Evolutionary conservation across 202 grass and related monocot genomes (phyloP).

Genomic region (Hordeum pubiflorum): DNA sequence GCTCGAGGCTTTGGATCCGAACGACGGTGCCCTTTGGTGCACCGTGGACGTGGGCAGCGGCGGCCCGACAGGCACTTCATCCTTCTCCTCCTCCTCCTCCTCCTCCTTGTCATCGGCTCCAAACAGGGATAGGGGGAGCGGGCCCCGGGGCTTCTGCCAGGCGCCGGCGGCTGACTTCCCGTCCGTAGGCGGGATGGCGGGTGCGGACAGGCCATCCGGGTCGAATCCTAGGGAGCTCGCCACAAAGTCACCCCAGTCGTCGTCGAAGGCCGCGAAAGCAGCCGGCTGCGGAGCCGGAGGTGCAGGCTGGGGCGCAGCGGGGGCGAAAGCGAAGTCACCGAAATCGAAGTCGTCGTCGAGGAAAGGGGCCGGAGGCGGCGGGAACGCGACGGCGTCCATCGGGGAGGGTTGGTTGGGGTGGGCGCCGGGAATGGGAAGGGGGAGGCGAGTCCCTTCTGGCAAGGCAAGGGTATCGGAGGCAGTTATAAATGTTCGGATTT

Average conservation of each 20-base stretch:
- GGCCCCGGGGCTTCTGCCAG: conserved; percentile 49
- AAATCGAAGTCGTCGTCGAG: conserved; percentile 45
- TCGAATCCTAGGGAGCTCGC: conserved; percentile 30
- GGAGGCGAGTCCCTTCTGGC: background rate
- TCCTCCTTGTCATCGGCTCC: conserved; percentile 25
- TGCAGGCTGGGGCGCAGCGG: background rate
- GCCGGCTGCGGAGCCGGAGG: background rate
- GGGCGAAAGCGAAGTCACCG: conserved; percentile 42
- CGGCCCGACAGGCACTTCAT: background rate
- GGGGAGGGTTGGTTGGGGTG: background rate
- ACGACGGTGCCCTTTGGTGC: background rate
- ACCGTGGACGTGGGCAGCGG: background rate
- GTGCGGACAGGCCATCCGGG: background rate
- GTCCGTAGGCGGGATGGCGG: background rate
- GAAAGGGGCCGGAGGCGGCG: conserved; percentile 34
- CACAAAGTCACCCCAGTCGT: conserved; percentile 58
- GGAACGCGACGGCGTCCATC: conserved; percentile 45
- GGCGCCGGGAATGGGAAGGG: background rate
- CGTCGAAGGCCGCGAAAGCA: conserved; percentile 33
- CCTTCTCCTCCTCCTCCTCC: background rate
- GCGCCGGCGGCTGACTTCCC: background rate
- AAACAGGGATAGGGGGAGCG: conserved; percentile 42
- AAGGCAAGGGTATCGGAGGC: background rate
- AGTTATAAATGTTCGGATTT: background rate
- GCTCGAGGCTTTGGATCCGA: background rate